Percentiles rank a stretch among this genome's conserved stretches.
Evolutionary conservation across 352 stramenopile genomes (phyloP).

Genomic region (Globisporangium spinosum): DNA sequence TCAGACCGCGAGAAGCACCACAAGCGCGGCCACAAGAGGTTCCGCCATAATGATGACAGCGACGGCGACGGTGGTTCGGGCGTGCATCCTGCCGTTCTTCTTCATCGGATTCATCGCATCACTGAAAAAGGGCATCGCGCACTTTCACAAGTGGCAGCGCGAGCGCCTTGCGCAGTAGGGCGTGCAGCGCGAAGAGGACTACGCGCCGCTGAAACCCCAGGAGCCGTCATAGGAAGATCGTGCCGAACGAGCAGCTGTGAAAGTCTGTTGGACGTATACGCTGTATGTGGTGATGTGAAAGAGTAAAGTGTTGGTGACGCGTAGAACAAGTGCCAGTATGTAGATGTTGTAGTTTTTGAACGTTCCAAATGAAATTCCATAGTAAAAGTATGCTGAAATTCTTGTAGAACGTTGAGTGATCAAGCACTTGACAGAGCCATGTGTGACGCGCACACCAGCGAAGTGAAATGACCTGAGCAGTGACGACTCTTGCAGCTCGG

Average conservation of each 20-base stretch:
- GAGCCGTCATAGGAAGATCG: not conserved
- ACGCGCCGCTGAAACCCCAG: not conserved
- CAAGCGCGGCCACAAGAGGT: not conserved
- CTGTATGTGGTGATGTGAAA: not conserved
- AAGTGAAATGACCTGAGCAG: too few relatives aligned
- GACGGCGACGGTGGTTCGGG: not conserved
- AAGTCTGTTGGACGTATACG: not conserved
- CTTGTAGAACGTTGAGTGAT: too few relatives aligned
- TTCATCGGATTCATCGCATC: not conserved
- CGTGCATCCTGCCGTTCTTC: slow-evolving; percentile 9
- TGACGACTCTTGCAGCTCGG: too few relatives aligned
- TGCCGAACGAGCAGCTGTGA: not conserved
- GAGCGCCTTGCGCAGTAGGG: not conserved
- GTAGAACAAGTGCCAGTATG: too few relatives aligned
- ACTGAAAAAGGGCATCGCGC: not conserved
- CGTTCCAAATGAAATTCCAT: too few relatives aligned
- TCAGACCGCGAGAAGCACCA: not conserved
- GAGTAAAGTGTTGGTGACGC: too few relatives aligned
- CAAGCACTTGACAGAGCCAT: too few relatives aligned
- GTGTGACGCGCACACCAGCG: too few relatives aligned
- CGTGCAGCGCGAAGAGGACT: not conserved
- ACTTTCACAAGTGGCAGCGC: not conserved
- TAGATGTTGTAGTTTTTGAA: too few relatives aligned
- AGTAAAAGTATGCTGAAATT: too few relatives aligned
- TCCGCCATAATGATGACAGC: not conserved